Base-by-base conservation (phyloP, 768 basidiomycete genomes). In the Lactarius indigo region DNA sequence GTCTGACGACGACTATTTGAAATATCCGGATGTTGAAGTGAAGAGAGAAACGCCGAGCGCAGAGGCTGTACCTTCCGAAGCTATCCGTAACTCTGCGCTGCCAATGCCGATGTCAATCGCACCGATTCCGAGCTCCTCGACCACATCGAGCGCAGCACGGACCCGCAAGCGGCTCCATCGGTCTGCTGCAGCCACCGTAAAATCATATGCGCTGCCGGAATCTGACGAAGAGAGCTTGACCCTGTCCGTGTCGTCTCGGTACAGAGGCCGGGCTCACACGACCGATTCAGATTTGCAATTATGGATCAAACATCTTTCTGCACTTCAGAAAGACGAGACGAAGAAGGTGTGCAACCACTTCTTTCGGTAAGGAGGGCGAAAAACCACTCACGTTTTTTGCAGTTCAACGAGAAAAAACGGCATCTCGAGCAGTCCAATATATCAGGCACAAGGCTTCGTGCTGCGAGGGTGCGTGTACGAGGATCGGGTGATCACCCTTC, bases 391-490 rank as follows among this genome's bases (percentile, higher is more conserved):
- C 23, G 13, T 10, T 2, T 41, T 23, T 41, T 47, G 28, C 63
- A 92, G 90, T 84, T 85, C 71, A 87, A 84, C 61, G 85, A 87
- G 71, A 81, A 82, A 72, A 89, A 87, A 78, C 86, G 83, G 72
- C 78, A 76, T 20, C 68, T 80, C 18, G 87, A 87, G 62, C 83
- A 79, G 65, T 75, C 76, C 9, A 73, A 75, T 31, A 76, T 73
- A 20, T 74, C 78, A 13, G 86, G 81, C 33, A 72, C 73, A 12
- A 88, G 83, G 72, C 68, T 83, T n/a, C 83, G 84, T 35, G 71
- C 87, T 37, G 73, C 79, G 42, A 90, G 88, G 84, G 90, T 89
- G 61, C 64, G 80, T 39, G 37, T 65, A 26, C 37, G 9, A 28
- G 26, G n/a, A 30, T 54, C 12, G 18, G 42, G 7, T 39, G 23